These are phyloP conservation scores for Ophiostoma quercus DNA, from an alignment of 2,329 filamentous ascomycete genomes.

Conservation along the genomic window DNA sequence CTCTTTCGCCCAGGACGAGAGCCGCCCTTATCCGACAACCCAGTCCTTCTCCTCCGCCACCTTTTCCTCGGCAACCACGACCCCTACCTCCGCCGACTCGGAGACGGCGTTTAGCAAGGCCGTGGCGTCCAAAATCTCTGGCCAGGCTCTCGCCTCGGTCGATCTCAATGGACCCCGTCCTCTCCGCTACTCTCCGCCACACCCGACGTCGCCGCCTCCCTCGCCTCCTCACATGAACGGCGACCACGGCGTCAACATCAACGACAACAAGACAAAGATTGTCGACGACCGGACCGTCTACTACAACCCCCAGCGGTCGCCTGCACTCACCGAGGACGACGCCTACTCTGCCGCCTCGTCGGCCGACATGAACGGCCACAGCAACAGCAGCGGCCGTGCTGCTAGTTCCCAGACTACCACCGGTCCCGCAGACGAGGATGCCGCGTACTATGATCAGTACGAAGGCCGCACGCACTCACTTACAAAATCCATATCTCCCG, in stretches of 20 bases:
- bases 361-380: constrained; percentile 26
- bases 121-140: constrained; percentile 17
- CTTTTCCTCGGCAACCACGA: neutral
- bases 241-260: neutral
- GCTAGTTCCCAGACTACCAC: constrained; percentile 27
- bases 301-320: constrained; percentile 18
- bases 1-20: constrained; percentile 24
- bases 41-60: constrained; percentile 7
- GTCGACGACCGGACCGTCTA: constrained; percentile 19
- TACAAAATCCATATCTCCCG: constrained; percentile 19
- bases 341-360: constrained; percentile 25
- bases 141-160: constrained; percentile 21
- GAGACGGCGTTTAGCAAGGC: constrained; percentile 21
- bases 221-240: constrained; percentile 15
- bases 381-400: constrained; percentile 16
- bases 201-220: constrained; percentile 22
- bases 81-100: constrained; percentile 9
- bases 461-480: constrained; percentile 12
- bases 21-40: constrained; percentile 19
- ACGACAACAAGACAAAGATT: neutral
- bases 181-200: constrained; percentile 17
- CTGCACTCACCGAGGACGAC: constrained; percentile 17
- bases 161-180: constrained; percentile 23
- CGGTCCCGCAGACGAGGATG: constrained; percentile 19
- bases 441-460: neutral